A percentile compares a stretch with the other conserved stretches of the same genome.
These are phyloP conservation scores for Postia placenta DNA, from an alignment of 768 basidiomycete species.

Conservation along the genomic window DNA sequence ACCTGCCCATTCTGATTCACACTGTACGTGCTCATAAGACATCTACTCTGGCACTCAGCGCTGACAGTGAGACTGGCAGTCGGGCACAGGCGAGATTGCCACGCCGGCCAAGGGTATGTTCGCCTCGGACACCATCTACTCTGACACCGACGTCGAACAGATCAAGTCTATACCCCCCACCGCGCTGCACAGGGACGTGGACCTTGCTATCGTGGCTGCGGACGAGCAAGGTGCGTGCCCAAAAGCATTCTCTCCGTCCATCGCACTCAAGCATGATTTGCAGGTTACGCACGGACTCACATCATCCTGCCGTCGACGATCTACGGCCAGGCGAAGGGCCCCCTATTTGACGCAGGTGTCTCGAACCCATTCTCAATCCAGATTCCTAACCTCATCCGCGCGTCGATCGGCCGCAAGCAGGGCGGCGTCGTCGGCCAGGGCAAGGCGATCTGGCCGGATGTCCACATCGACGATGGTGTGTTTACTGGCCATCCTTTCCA, in stretches of 20 bases:
- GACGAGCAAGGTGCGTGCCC: slow-evolving; percentile 38
- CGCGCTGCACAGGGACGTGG: slow-evolving; percentile 44
- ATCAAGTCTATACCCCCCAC: slow-evolving; percentile 42
- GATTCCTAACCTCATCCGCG: slow-evolving; percentile 42
- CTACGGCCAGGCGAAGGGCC: slow-evolving; percentile 46
- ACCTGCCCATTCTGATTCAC: slow-evolving; percentile 49
- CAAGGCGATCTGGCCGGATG: slow-evolving; percentile 52
- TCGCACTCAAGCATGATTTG: background rate
- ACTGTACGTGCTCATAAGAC: slow-evolving; percentile 45
- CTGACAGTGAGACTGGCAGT: slow-evolving; percentile 2
- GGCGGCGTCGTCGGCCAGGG: slow-evolving; percentile 54
- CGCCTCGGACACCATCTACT: slow-evolving; percentile 37
- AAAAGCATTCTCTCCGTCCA: too few species aligned
- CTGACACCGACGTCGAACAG: slow-evolving; percentile 41
- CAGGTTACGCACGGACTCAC: slow-evolving; percentile 48
- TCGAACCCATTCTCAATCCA: slow-evolving; percentile 48
- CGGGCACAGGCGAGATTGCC: slow-evolving; percentile 32
- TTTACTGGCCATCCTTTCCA: background rate
- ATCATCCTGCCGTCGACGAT: slow-evolving; percentile 54
- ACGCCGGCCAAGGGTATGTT: slow-evolving; percentile 40
- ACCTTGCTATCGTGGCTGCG: slow-evolving; percentile 40
- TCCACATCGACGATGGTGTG: slow-evolving; percentile 50
- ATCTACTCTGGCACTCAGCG: too few species aligned
- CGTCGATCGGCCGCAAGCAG: slow-evolving; percentile 38
- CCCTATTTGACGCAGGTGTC: slow-evolving; percentile 44